These are phyloP conservation scores for Raffaelea albimanens DNA, from an alignment of 2,329 filamentous ascomycete genomes.

Conservation along the genomic window DNA sequence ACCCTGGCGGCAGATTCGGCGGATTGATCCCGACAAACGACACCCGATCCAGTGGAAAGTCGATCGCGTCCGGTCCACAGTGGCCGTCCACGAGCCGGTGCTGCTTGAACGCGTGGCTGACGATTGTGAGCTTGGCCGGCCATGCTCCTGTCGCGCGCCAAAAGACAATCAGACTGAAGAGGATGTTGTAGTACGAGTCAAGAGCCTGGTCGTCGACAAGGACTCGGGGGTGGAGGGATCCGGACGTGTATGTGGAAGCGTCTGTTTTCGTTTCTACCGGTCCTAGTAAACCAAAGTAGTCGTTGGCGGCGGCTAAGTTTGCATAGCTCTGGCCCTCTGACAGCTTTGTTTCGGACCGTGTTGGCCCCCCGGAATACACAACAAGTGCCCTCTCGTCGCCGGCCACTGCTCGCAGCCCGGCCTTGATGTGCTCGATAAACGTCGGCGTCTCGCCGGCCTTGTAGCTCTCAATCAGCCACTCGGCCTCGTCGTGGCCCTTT, in stretches of 20 bases:
- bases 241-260: conserved; percentile 16
- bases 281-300: conserved; percentile 32
- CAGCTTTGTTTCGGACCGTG: conserved; percentile 43
- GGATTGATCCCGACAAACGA: conserved; percentile 57
- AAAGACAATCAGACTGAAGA: conserved; percentile 59
- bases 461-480: conserved; percentile 69
- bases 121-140: conserved; percentile 49
- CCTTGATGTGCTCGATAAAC: conserved; percentile 66
- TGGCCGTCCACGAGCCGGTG: conserved; percentile 54
- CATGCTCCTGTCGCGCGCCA: conserved; percentile 44
- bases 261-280: not conserved
- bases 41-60: conserved; percentile 34
- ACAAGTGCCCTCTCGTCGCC: conserved; percentile 41
- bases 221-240: conserved; percentile 27
- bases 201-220: conserved; percentile 62
- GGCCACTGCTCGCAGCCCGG: conserved; percentile 46
- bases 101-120: conserved; percentile 63
- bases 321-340: conserved; percentile 58
- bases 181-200: conserved; percentile 77
- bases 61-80: conserved; percentile 44
- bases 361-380: conserved; percentile 65
- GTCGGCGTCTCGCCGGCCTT: conserved; percentile 71
- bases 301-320: conserved; percentile 37
- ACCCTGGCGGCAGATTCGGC: conserved; percentile 24
- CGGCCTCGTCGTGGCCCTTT: conserved; percentile 42